These are phyloP conservation scores for Coelastrella sp. DNA, from an alignment of 139 green algal genomes.

Conservation along the genomic window DNA sequence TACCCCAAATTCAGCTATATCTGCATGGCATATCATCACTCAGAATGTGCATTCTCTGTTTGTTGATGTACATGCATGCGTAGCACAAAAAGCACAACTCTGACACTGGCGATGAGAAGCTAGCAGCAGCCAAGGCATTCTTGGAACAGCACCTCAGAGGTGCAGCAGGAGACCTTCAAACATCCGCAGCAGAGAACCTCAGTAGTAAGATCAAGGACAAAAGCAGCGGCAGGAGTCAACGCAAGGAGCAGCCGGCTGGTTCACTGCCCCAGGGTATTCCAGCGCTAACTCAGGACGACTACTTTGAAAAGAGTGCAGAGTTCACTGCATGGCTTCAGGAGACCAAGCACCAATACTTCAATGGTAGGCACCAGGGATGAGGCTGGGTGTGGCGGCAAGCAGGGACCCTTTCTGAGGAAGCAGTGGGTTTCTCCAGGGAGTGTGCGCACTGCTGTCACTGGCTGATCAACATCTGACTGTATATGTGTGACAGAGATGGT, in stretches of 20 bases:
- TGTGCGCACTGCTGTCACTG: no score
- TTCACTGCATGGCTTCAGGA: slow-evolving; percentile 75
- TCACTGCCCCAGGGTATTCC: not conserved
- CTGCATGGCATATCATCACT: not conserved
- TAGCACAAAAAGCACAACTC: slow-evolving; percentile 30
- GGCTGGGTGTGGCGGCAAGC: not conserved
- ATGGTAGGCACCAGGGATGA: slow-evolving; percentile 34
- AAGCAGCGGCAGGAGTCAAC: slow-evolving; percentile 2
- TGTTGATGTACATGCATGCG: not conserved
- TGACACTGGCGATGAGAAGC: slow-evolving; percentile 5
- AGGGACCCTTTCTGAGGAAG: not conserved
- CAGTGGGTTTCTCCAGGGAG: no score
- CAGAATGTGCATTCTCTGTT: not conserved
- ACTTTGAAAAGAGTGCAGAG: slow-evolving; percentile 69
- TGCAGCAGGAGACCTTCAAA: not conserved
- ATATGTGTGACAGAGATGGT: no score
- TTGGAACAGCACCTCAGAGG: slow-evolving; percentile 38
- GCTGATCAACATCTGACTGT: no score
- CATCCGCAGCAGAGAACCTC: slow-evolving; percentile 14
- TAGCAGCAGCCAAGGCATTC: slow-evolving; percentile 45
- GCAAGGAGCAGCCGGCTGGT: slow-evolving; percentile 22
- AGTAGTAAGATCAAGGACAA: not conserved
- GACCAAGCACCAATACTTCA: slow-evolving; percentile 60
- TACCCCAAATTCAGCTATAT: not conserved
- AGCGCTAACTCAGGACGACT: slow-evolving; percentile 52